Evolutionary conservation across 2,329 filamentous ascomycete genomes (phyloP).

Genomic region (Bisporella sp.): DNA sequence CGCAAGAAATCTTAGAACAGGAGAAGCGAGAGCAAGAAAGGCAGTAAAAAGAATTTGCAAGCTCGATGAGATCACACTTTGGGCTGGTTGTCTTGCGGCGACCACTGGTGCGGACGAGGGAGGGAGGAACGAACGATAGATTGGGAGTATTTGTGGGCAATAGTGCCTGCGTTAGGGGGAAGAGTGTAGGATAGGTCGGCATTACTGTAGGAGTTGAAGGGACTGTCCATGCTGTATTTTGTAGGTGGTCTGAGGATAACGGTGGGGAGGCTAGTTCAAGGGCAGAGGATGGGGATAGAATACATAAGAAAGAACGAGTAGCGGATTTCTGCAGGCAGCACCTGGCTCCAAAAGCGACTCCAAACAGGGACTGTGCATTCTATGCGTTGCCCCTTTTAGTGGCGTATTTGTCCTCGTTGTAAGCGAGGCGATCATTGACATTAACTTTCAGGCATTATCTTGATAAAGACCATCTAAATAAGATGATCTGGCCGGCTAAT

Average conservation of each 20-base stretch:
- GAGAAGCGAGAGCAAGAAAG: no score
- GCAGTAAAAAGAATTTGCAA: slow-evolving; percentile 49
- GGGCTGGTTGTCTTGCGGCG: slow-evolving; percentile 54
- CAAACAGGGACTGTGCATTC: background rate
- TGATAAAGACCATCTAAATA: no score
- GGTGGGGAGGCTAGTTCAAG: background rate
- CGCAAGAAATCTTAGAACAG: no score
- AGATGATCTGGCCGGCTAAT: no score
- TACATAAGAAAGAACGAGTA: background rate
- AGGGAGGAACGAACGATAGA: background rate
- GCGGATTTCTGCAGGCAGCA: slow-evolving; percentile 3
- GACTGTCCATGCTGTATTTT: background rate
- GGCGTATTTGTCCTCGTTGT: no score
- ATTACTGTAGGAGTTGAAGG: background rate
- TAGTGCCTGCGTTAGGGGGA: background rate
- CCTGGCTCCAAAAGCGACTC: slow-evolving; percentile 11
- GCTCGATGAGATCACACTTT: slow-evolving; percentile 73
- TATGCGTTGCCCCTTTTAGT: no score
- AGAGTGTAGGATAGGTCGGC: background rate
- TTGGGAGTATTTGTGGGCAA: background rate
- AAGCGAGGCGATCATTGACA: no score
- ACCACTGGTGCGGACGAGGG: background rate
- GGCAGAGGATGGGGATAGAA: background rate
- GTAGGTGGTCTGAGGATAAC: background rate
- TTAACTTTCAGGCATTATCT: no score